Base-by-base conservation (phyloP, 176 grass and related monocot species). In the Avena atlantica region DNA sequence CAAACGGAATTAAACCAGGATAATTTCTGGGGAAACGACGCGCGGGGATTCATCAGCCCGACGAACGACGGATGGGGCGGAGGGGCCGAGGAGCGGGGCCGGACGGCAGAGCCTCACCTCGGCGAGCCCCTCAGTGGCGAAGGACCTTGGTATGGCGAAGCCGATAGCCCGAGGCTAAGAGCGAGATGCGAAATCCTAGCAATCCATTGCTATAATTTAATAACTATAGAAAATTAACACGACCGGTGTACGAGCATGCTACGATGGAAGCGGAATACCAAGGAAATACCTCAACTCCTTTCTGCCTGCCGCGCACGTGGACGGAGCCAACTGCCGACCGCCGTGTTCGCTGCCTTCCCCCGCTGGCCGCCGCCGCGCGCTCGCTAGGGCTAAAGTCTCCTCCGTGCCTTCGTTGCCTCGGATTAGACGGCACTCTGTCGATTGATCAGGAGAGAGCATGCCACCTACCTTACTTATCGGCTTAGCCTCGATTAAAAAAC, bases 131-230 rank as follows among this genome's bases (percentile, higher is more conserved):
- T 58, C 63, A 71, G 44, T 29, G 69, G 71, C 71, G 20, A 57
- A 45, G 83, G 73, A 53, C 21, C 21, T 74, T 51, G 21, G 73
- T 25, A 31, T 16, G 48, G 24, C 24, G 48, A 19, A 76, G 48
- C 49, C 23, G 73, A 53, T 51, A 74, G 12, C 70, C 48, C 70
- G 71, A 49, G 48, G 73, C 8, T 52, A 27, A 10, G 24, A 76
- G 48, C 71, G 47, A 74, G 71, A 74, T 74, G 71, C 71, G 71
- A 74, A 74, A 74, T 74, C 71, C 71, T 74, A 74, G 45, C 71
- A 74, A 51, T 74, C 13, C 71, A 74, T 11, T 9, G 71, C 44
- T 48, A 15, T 74, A 48, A 45, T n/a, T 47, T 24, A 62, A 24
- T 24, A 62, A 24, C 23, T 27, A 64, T 15, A 31, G 13, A 27